A percentile compares a stretch with the other conserved stretches of the same genome.
Conservation (phyloP, 495 filamentous ascomycete species). For the Penicillium desertorum region DNA sequence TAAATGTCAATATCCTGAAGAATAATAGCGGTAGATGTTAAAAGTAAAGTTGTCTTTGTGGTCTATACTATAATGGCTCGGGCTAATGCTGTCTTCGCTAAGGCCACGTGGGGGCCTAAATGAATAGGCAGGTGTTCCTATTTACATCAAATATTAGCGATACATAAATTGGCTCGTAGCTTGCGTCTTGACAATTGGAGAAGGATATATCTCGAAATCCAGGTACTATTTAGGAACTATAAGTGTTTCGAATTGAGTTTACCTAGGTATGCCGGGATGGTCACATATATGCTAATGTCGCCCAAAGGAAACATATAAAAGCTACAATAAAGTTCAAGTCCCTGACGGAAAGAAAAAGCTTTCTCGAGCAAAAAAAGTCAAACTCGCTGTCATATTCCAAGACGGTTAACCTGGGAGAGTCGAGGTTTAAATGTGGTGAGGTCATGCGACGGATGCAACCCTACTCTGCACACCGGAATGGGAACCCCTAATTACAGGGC, state of each 20-base stretch:
- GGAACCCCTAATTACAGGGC: not conserved
- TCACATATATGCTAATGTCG: not conserved
- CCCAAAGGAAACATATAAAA: not conserved
- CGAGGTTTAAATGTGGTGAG: slow-evolving; percentile 1
- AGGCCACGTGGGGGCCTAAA: too few relatives aligned
- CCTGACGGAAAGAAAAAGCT: not conserved
- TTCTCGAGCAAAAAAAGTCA: not conserved
- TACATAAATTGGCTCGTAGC: too few relatives aligned
- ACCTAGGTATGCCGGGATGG: not conserved
- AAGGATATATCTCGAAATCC: too few relatives aligned
- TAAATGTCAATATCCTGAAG: not conserved
- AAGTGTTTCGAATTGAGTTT: slow-evolving; percentile 21
- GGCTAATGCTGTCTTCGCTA: too few relatives aligned
- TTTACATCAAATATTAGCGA: too few relatives aligned
- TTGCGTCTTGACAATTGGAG: too few relatives aligned
- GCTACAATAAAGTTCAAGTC: not conserved
- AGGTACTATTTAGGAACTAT: slow-evolving; percentile 12
- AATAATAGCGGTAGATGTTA: not conserved
- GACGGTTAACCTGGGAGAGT: not conserved
- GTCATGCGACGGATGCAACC: slow-evolving; percentile 17
- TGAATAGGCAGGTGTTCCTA: too few relatives aligned
- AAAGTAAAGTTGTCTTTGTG: too few relatives aligned
- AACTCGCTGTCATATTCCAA: not conserved
- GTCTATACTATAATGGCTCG: too few relatives aligned
- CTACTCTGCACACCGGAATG: slow-evolving; percentile 4